These are phyloP conservation scores for Wickerhamiella bombiphila DNA, from an alignment of 805 yeast species.

Conservation along the genomic window DNA sequence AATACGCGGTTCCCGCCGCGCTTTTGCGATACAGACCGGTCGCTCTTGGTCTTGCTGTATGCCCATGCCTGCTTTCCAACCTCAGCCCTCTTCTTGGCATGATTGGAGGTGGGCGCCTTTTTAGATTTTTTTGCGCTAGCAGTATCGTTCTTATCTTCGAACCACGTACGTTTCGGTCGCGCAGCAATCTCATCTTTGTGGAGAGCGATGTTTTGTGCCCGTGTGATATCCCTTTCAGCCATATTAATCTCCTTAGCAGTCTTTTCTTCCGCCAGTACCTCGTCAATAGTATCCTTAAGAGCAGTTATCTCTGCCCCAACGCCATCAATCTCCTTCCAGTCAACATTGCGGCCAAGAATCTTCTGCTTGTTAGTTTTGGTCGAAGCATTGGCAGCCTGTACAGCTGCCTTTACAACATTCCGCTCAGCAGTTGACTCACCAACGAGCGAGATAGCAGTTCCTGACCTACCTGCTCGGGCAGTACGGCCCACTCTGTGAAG, in stretches of 20 bases:
- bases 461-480: slow-evolving; percentile 97
- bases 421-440: slow-evolving; percentile 86
- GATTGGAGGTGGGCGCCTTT: slow-evolving; percentile 32
- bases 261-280: slow-evolving; percentile 76
- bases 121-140: slow-evolving; percentile 10
- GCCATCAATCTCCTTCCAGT: slow-evolving; percentile 72
- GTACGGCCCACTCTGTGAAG: slow-evolving; percentile 98
- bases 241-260: slow-evolving; percentile 69
- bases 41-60: slow-evolving; percentile 69
- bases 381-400: slow-evolving; percentile 45
- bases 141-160: slow-evolving; percentile 39
- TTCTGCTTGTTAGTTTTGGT: slow-evolving; percentile 35
- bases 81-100: slow-evolving; percentile 43
- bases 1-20: slow-evolving; percentile 17
- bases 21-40: slow-evolving; percentile 29
- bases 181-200: slow-evolving; percentile 71
- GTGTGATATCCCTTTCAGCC: slow-evolving; percentile 82
- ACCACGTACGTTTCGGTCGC: slow-evolving; percentile 96
- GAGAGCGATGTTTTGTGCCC: slow-evolving; percentile 71
- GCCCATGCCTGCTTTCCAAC: slow-evolving; percentile 43
- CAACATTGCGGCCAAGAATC: slow-evolving; percentile 71
- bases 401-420: slow-evolving; percentile 77
- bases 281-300: slow-evolving; percentile 49
- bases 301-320: slow-evolving; percentile 45
- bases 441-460: slow-evolving; percentile 83